Conservation (phyloP, 176 grass and related monocot genomes). For the Pontederia crassipes region DNA sequence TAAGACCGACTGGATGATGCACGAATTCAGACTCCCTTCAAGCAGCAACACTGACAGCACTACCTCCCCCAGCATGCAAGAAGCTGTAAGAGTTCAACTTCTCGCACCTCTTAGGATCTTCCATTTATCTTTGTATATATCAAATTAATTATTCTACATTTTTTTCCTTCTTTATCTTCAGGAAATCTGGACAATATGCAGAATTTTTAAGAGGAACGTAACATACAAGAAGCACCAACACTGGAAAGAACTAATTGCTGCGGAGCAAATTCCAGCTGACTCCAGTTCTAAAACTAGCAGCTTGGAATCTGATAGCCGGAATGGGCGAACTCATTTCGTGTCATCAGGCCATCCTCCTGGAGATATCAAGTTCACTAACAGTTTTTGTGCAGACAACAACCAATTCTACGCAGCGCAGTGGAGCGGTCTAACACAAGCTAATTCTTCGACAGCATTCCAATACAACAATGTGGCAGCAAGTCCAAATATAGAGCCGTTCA, state of each 20-base stretch:
- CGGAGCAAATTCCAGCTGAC: conserved; percentile 19
- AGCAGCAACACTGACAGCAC: background rate
- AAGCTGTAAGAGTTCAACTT: no score
- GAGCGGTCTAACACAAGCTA: conserved; percentile 7
- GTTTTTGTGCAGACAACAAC: conserved; percentile 7
- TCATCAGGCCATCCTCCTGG: conserved; percentile 9
- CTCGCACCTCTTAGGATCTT: no score
- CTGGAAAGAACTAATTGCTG: conserved; percentile 19
- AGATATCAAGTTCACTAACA: background rate
- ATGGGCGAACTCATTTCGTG: conserved; percentile 25
- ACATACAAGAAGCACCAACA: conserved; percentile 50
- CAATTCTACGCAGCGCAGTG: conserved; percentile 26
- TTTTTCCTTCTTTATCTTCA: no score
- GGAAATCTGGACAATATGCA: conserved; percentile 39
- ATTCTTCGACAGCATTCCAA: background rate
- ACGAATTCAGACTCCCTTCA: conserved; percentile 69
- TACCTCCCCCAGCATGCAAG: no score
- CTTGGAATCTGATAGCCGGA: conserved; percentile 43
- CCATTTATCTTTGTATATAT: no score
- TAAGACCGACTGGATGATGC: conserved; percentile 98
- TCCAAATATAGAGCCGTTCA: background rate
- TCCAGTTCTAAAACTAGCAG: conserved; percentile 62
- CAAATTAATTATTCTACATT: no score
- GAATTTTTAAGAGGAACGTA: conserved; percentile 66
- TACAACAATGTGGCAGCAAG: background rate